These are phyloP conservation scores for Suillus discolor DNA, from an alignment of 768 basidiomycete species.

Conservation along the genomic window DNA sequence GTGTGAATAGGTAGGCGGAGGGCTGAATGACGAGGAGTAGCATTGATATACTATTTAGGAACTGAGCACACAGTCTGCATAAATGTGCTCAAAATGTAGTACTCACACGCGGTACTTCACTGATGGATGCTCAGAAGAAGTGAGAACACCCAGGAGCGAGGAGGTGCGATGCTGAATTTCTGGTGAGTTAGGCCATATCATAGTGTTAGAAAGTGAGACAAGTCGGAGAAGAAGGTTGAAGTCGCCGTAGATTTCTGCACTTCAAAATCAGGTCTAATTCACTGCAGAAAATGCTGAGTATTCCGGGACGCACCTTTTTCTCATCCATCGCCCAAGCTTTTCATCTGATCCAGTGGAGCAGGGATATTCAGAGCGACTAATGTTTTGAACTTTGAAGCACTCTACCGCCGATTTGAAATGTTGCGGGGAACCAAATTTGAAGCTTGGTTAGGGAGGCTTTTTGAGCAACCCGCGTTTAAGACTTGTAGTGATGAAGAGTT, in stretches of 20 bases:
- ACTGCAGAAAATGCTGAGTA: not conserved
- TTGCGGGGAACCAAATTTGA: no score
- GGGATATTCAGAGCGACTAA: no score
- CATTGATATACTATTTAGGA: constrained; percentile 61
- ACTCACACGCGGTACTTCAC: constrained; percentile 76
- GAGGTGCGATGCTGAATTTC: constrained; percentile 52
- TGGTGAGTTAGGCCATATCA: constrained; percentile 45
- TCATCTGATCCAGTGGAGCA: constrained; percentile 51
- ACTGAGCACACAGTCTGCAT: not conserved
- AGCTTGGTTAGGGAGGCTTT: no score
- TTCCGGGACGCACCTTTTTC: constrained; percentile 62
- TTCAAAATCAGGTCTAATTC: constrained; percentile 11
- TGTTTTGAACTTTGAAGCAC: no score
- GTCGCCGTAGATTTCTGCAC: constrained; percentile 79
- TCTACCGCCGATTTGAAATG: no score
- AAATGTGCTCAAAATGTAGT: not conserved
- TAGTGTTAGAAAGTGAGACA: constrained; percentile 59
- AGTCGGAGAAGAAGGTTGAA: constrained; percentile 50
- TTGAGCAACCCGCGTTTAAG: no score
- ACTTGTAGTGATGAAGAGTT: no score
- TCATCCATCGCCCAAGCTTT: constrained; percentile 71
- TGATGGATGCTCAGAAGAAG: constrained; percentile 51
- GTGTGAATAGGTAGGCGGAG: constrained; percentile 52
- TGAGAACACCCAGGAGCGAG: constrained; percentile 55
- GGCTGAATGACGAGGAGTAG: constrained; percentile 60